phyloP scores from a whole-genome alignment of 805 yeast genomes.

The Sugiyamaella lignohabitans region DNA sequence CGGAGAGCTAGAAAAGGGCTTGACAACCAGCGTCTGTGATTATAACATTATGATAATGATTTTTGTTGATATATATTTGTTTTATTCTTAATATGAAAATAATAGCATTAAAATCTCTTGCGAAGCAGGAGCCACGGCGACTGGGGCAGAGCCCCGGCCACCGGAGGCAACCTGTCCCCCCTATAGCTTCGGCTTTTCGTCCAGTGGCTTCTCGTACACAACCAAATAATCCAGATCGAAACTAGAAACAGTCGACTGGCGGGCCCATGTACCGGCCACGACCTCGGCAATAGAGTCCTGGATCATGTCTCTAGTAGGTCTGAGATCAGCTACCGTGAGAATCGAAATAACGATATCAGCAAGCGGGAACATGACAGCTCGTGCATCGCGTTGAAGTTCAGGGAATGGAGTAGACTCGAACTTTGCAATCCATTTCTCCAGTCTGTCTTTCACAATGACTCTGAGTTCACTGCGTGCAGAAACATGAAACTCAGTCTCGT shows the following conservation, averaged over 20 bases:
- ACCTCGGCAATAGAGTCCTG: conserved; percentile 6
- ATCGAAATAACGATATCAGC: conserved; percentile 10
- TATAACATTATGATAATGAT: too few relatives aligned
- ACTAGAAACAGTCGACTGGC: not conserved
- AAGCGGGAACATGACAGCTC: conserved; percentile 8
- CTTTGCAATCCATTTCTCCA: conserved; percentile 5
- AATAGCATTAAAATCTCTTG: too few relatives aligned
- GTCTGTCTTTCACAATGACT: not conserved
- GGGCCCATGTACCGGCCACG: conserved; percentile 9
- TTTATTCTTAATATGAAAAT: too few relatives aligned
- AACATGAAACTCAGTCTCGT: not conserved
- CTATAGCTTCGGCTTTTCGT: not conserved
- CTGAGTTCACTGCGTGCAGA: not conserved
- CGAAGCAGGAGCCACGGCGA: too few relatives aligned
- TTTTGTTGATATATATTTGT: not conserved
- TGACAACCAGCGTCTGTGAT: too few relatives aligned
- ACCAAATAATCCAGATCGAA: conserved; percentile 5
- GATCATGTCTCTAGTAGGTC: not conserved
- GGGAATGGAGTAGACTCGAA: conserved; percentile 5
- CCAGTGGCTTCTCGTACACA: conserved; percentile 2
- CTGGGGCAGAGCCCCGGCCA: too few relatives aligned
- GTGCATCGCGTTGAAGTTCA: conserved; percentile 6
- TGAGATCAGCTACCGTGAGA: conserved; percentile 9
- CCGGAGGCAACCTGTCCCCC: not conserved
- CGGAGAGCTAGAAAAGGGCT: not conserved